A percentile compares a stretch with the other conserved stretches of the same genome.
These are phyloP conservation scores for Rhodotorula sp. DNA, from an alignment of 1,284 basidiomycete genomes.

Conservation along the genomic window DNA sequence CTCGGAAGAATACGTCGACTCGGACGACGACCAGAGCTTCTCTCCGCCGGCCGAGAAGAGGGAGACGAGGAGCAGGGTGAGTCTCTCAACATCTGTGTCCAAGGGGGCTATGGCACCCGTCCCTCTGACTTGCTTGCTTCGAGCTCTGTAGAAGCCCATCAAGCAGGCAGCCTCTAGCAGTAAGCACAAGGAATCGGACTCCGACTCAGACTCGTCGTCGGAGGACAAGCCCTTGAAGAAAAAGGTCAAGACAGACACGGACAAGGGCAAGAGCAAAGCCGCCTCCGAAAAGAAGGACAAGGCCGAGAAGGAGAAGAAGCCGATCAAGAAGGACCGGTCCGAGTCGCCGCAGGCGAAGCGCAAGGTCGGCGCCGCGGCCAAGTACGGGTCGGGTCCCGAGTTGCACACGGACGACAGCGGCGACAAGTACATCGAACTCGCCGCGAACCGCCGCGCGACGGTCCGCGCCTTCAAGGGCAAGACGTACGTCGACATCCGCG, in stretches of 20 bases:
- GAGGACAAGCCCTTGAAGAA: conserved; percentile 5
- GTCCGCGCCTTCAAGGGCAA: conserved; percentile 34
- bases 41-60: neutral
- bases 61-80: conserved; percentile 2
- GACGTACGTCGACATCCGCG: conserved; percentile 39
- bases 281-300: neutral
- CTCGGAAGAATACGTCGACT: conserved; percentile 15
- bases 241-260: conserved; percentile 7
- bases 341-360: conserved; percentile 1
- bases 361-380: conserved; percentile 5
- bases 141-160: neutral
- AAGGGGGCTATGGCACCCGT: neutral
- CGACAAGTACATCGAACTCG: conserved; percentile 23
- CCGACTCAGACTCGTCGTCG: neutral
- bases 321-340: neutral
- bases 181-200: neutral
- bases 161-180: neutral
- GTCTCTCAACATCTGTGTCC: neutral
- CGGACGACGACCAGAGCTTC: conserved; percentile 21
- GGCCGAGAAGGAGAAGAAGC: neutral
- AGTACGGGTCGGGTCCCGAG: neutral
- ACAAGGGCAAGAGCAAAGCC: neutral
- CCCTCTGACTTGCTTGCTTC: neutral
- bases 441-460: conserved; percentile 18
- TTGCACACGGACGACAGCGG: conserved; percentile 22